Base-by-base conservation (phyloP, 2,329 filamentous ascomycete species). In the Paraphaeosphaeria minitans region DNA sequence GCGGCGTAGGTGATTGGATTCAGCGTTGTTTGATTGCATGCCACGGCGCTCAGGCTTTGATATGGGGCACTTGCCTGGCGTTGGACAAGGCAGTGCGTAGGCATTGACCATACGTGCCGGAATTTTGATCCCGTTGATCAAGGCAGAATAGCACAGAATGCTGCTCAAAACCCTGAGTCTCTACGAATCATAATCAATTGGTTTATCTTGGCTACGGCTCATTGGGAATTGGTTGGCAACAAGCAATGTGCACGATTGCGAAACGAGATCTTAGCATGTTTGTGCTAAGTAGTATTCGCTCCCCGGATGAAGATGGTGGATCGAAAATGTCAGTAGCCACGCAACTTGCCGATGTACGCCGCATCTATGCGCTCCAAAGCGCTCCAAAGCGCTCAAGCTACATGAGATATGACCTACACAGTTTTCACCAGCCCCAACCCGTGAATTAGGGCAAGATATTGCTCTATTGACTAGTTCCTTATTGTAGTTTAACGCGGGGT, bases 61-160 rank as follows among this genome's bases (percentile, higher is more conserved):
- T 35, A 19, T 29, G 27, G 27, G 31, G 68, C 69, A 71, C 72
- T 66, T 62, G 31, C 55, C 61, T 47, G 66, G 66, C 66, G 69
- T 66, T 56, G 49, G 39, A 46, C 29, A 35, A 27, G 41, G n/a
- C 8, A 22, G n/a, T 43, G 24, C 13, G 22, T 22, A 43, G 24
- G 35, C 50, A 53, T 14, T 16, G 47, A 31, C 19, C 31, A 21
- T 50, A 19, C 35, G 22, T 8, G 47, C 31, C 47, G 31, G 24
- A 9, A 16, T 51, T 33, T 31, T 51, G 16, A 7, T n/a, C 29
- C n/a, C 22, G 31, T 24, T 21, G n/a, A 21, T 14, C n/a, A 16
- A 21, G 19, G 41, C 22, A 14, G 41, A 43, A 8, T 29, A 14
- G 47, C 31, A 50, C n/a, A 50, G 37, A 16, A 31, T 37, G n/a